Evolutionary conservation across 805 yeast genomes (phyloP).

Genomic region (Candida yuanshanica): DNA sequence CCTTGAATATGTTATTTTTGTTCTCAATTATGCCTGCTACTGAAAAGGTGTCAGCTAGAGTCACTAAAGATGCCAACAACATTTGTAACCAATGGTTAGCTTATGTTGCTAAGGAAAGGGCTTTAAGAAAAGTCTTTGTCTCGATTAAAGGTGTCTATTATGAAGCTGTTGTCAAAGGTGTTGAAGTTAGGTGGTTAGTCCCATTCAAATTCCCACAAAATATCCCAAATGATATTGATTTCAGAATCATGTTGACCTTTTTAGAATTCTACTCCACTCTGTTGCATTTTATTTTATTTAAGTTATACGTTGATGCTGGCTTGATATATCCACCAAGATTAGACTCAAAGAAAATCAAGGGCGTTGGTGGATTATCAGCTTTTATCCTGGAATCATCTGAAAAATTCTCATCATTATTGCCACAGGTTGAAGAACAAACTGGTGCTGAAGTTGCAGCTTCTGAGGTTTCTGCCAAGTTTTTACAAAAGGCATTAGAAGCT

Average conservation of each 20-base stretch:
- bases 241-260: slow-evolving; percentile 94
- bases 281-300: slow-evolving; percentile 79
- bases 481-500: slow-evolving; percentile 47
- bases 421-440: slow-evolving; percentile 14
- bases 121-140: slow-evolving; percentile 84
- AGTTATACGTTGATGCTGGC: slow-evolving; percentile 78
- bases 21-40: slow-evolving; percentile 96
- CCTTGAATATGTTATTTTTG: slow-evolving; percentile 88
- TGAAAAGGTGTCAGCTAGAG: slow-evolving; percentile 67
- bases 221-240: slow-evolving; percentile 90
- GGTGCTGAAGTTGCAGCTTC: slow-evolving; percentile 28
- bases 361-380: slow-evolving; percentile 84
- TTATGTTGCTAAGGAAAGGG: slow-evolving; percentile 77
- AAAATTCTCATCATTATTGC: slow-evolving; percentile 22
- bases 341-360: slow-evolving; percentile 60
- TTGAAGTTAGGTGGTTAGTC: slow-evolving; percentile 91
- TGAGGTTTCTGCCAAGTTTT: slow-evolving; percentile 35
- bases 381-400: slow-evolving; percentile 61
- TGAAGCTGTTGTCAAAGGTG: slow-evolving; percentile 85
- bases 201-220: slow-evolving; percentile 97
- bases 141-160: slow-evolving; percentile 96
- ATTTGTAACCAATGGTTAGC: slow-evolving; percentile 96
- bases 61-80: slow-evolving; percentile 82
- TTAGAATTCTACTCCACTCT: slow-evolving; percentile 93
- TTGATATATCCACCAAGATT: slow-evolving; percentile 89